Base-by-base conservation (phyloP, 352 stramenopile genomes). In the Phytophthora pisi region DNA sequence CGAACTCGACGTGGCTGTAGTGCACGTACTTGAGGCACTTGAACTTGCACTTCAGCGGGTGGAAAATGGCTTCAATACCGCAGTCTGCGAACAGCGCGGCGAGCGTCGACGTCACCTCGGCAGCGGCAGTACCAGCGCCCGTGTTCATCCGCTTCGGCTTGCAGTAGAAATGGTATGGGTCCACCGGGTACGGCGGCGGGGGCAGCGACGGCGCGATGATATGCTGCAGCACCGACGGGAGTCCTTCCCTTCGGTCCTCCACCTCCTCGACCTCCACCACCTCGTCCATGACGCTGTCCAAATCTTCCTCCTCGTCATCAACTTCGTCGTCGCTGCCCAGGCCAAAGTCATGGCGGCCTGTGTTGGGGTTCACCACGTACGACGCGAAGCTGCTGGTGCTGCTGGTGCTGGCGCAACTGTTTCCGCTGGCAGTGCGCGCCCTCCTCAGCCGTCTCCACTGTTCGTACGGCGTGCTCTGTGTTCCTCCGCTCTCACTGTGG, bases 11-110 rank as follows among this genome's bases (percentile, higher is more conserved):
- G 59, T 90, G 85, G 60, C 82, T 90, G 72, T 92, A 95, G 65
- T 93, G 83, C 36, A 93, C 82, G 57, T 93, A 90, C 66, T 92
- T 92, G 64, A 95, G 78, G 62, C 87, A 93, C 56, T 93, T 93
- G 64, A 95, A 95, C 70, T 95, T 95, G 75, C 85, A 92, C 58
- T 93, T 93, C 43, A 80, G 72, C 28, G 86, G 74, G 52, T 89
- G 77, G 52, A 93, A 81, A 49, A 78, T 78, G 51, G 84, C 79
- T 65, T 92, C 85, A 57, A 95, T 85, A 23, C 88, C 80, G 53
- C 74, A 86, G 4, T 81, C 82, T 16, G 73, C 65, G 7, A 95
- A 81, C 54, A 79, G 31, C 30, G 64, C 54, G 2, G 71, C 71
- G 15, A 79, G 51, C 3, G 73, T 59, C 34, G 78, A 66, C 8